Conservation (phyloP, 2,329 filamentous ascomycete genomes). For the Hymenoscyphus linearis region DNA sequence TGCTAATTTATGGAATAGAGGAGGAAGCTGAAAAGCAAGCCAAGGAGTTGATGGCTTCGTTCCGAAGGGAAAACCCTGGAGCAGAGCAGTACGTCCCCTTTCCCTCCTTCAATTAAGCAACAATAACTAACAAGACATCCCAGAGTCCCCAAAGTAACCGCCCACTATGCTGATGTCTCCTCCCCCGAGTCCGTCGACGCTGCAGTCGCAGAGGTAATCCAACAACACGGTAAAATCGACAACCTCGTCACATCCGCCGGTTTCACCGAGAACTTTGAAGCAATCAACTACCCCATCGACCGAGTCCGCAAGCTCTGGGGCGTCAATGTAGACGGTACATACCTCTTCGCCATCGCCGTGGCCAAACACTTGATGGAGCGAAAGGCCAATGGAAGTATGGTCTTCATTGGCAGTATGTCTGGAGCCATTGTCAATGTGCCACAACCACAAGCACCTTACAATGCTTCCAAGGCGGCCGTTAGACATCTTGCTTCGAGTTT, state of each 20-base stretch:
- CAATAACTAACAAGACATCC: neutral
- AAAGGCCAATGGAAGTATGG: slow-evolving; percentile 74
- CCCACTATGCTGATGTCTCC: slow-evolving; percentile 85
- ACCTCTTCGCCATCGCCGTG: slow-evolving; percentile 77
- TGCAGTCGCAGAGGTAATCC: slow-evolving; percentile 65
- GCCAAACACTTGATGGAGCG: slow-evolving; percentile 85
- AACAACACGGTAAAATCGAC: slow-evolving; percentile 76
- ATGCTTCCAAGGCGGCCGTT: slow-evolving; percentile 87
- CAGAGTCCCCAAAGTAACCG: slow-evolving; percentile 76
- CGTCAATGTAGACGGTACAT: slow-evolving; percentile 91
- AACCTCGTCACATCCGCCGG: slow-evolving; percentile 93
- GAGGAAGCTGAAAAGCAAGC: slow-evolving; percentile 80
- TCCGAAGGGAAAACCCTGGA: slow-evolving; percentile 74
- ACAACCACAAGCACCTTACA: slow-evolving; percentile 90
- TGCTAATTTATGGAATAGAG: slow-evolving; percentile 44
- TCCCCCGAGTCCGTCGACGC: slow-evolving; percentile 71
- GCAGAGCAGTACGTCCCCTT: slow-evolving; percentile 51
- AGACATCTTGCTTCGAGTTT: slow-evolving; percentile 81
- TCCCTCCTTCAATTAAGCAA: neutral
- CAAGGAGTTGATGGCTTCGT: slow-evolving; percentile 65
- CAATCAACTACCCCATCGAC: slow-evolving; percentile 83
- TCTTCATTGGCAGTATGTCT: slow-evolving; percentile 95
- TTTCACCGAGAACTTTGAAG: slow-evolving; percentile 94
- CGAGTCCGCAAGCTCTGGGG: slow-evolving; percentile 90
- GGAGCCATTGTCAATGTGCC: slow-evolving; percentile 92